Evolutionary conservation across 2,329 filamentous ascomycete genomes (phyloP).

Genomic region (Botryosphaeria dothidea): DNA sequence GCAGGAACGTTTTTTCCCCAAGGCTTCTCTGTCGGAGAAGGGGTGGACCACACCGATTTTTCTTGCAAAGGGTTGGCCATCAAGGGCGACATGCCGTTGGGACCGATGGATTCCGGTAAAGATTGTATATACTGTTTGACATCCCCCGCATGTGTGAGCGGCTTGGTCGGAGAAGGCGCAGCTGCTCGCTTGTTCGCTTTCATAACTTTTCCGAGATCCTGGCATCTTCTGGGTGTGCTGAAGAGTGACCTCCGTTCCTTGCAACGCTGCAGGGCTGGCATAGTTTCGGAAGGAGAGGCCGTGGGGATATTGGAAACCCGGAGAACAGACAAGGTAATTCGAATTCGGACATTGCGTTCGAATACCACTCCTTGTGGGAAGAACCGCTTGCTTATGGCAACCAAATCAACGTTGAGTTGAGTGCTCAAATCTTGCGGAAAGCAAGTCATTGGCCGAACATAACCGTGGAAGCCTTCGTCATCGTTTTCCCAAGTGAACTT

Average conservation of each 20-base stretch:
- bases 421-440: not conserved
- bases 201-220: not conserved
- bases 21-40: not conserved
- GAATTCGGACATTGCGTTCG: conserved; percentile 33
- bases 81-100: no score
- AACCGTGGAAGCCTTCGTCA: conserved; percentile 26
- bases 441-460: conserved; percentile 19
- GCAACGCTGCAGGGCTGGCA: not conserved
- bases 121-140: no score
- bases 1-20: conserved; percentile 6
- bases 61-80: no score
- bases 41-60: no score
- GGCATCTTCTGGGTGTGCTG: no score
- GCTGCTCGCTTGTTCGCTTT: not conserved
- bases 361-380: conserved; percentile 33
- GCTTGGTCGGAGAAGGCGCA: not conserved
- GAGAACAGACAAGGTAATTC: conserved; percentile 24
- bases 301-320: not conserved
- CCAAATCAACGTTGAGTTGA: conserved; percentile 22
- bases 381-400: conserved; percentile 22
- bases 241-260: not conserved
- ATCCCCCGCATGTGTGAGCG: no score
- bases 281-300: not conserved
- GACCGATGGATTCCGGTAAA: no score
- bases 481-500: conserved; percentile 27